Conservation (phyloP, 257 asterid genomes). For the Vinca minor region DNA sequence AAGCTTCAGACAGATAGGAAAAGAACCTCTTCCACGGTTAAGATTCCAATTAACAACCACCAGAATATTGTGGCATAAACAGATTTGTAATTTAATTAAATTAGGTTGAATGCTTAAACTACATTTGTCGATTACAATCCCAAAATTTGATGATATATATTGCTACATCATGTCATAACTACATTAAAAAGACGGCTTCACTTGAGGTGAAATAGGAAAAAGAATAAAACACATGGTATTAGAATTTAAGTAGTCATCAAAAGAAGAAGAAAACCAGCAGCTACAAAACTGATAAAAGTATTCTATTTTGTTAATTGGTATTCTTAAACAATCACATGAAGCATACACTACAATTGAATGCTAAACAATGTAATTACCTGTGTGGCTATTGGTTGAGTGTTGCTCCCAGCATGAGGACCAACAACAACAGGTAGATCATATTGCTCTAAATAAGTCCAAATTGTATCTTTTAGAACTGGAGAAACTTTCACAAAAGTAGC, state of each 20-base stretch:
- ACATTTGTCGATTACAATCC: neutral
- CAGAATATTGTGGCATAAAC: neutral
- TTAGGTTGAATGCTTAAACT: neutral
- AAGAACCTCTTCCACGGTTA: too few relatives aligned
- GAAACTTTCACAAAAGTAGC: conserved; percentile 72
- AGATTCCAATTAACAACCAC: neutral
- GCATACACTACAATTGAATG: neutral
- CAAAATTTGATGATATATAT: neutral
- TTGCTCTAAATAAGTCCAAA: conserved; percentile 91
- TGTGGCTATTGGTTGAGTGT: conserved; percentile 48
- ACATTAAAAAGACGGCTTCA: too few relatives aligned
- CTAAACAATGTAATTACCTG: conserved; percentile 47
- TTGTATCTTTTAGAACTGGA: conserved; percentile 70
- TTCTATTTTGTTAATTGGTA: neutral
- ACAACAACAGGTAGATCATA: conserved; percentile 95
- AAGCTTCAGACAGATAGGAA: too few relatives aligned
- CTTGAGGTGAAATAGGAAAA: neutral
- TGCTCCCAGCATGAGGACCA: conserved; percentile 52
- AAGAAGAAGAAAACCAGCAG: neutral
- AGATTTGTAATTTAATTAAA: neutral
- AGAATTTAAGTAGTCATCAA: too few relatives aligned
- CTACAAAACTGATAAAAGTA: neutral
- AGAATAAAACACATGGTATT: neutral
- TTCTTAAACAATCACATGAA: neutral
- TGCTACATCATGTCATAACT: neutral